Percentiles rank a stretch among this genome's conserved stretches.
Evolutionary conservation across 2,329 filamentous ascomycete species (phyloP).

Genomic region (Sphaerostilbella broomeana): DNA sequence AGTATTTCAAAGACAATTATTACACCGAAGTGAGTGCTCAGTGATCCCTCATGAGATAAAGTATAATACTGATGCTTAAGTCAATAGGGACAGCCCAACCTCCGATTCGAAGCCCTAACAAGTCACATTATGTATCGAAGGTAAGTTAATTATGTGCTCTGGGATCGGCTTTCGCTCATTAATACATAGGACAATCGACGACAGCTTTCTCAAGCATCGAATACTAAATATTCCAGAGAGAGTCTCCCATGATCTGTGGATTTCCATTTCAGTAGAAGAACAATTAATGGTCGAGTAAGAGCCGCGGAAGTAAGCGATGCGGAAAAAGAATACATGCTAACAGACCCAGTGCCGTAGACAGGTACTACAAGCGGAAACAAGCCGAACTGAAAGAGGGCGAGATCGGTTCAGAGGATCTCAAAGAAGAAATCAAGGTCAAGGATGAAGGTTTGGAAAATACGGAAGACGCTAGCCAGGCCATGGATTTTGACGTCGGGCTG

Average conservation of each 20-base stretch:
- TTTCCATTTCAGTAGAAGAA: slow-evolving; percentile 24
- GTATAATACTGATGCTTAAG: neutral
- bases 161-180: neutral
- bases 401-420: neutral
- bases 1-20: slow-evolving; percentile 16
- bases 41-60: neutral
- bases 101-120: slow-evolving; percentile 17
- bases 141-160: slow-evolving; percentile 13
- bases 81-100: slow-evolving; percentile 11
- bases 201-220: slow-evolving; percentile 21
- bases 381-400: neutral
- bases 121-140: slow-evolving; percentile 24
- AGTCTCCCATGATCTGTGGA: slow-evolving; percentile 15
- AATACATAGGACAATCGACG: slow-evolving; percentile 19
- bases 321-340: no score
- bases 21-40: slow-evolving; percentile 13
- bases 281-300: slow-evolving; percentile 21
- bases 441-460: neutral
- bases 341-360: slow-evolving; percentile 2
- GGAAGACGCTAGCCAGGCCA: neutral
- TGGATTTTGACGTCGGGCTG: neutral
- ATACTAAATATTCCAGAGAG: slow-evolving; percentile 22
- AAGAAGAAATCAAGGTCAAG: neutral
- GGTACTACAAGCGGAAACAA: neutral
- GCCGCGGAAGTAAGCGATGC: no score